These are phyloP conservation scores for Cladophialophora carrionii DNA, from an alignment of 2,329 filamentous ascomycete genomes.

Conservation along the genomic window DNA sequence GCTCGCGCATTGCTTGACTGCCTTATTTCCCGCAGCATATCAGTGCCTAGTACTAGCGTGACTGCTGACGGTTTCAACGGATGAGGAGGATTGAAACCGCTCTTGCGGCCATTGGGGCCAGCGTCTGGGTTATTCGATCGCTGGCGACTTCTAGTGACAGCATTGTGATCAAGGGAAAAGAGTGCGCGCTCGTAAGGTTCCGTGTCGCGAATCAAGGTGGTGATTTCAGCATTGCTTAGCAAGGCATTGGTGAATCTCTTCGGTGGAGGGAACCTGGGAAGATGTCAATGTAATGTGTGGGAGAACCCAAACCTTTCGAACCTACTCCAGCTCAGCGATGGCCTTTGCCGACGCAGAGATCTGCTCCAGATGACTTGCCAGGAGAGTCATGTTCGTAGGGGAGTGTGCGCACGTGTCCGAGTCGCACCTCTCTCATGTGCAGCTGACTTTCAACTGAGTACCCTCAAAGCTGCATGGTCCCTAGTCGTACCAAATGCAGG, in stretches of 20 bases:
- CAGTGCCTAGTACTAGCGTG: constrained; percentile 81
- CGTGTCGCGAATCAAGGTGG: constrained; percentile 89
- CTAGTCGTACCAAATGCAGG: neutral
- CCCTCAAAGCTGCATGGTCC: neutral
- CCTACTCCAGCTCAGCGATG: constrained; percentile 74
- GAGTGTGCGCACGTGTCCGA: constrained; percentile 16
- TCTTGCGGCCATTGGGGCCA: constrained; percentile 30
- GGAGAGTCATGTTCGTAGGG: constrained; percentile 63
- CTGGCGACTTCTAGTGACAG: constrained; percentile 48
- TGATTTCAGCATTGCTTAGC: constrained; percentile 87
- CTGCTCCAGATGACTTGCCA: constrained; percentile 74
- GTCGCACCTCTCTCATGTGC: constrained; percentile 5
- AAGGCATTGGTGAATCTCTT: constrained; percentile 95
- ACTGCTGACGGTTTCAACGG: constrained; percentile 74
- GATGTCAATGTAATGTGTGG: constrained; percentile 20
- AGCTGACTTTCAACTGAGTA: neutral
- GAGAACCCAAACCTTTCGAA: constrained; percentile 31
- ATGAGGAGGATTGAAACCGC: constrained; percentile 59
- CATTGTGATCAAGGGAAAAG: constrained; percentile 82
- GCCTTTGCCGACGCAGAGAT: constrained; percentile 75
- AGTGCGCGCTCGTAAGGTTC: constrained; percentile 92
- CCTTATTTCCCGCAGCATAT: constrained; percentile 80
- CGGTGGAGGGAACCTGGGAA: constrained; percentile 76
- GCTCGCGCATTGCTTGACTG: constrained; percentile 58
- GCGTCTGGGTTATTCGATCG: constrained; percentile 13